Conservation (phyloP, 345 rosid species). For the Barbarea vulgaris region DNA sequence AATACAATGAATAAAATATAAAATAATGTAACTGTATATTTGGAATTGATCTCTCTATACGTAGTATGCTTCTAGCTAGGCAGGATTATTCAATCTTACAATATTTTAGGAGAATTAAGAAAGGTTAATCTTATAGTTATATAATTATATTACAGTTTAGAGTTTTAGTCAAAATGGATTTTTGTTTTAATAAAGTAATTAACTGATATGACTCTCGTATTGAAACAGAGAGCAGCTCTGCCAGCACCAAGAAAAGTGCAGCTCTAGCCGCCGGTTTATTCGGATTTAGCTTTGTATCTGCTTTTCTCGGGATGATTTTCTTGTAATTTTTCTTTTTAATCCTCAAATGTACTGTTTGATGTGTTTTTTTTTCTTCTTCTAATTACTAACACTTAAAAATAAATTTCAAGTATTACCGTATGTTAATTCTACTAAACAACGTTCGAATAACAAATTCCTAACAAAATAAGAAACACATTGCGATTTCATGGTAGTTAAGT, state of each 20-base stretch:
- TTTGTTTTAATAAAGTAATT: neutral
- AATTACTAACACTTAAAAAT: neutral
- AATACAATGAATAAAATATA: neutral
- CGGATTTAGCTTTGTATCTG: conserved; percentile 28
- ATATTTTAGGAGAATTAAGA: neutral
- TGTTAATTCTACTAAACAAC: neutral
- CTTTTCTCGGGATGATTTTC: neutral
- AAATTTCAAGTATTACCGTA: neutral
- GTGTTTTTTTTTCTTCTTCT: neutral
- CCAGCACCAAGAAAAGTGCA: neutral
- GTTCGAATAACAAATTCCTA: neutral
- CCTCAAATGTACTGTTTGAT: neutral
- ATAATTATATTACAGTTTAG: neutral
- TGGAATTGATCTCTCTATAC: neutral
- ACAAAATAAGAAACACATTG: neutral
- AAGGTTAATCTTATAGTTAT: neutral
- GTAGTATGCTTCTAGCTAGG: neutral
- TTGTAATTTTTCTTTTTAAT: neutral
- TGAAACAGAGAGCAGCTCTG: conserved; percentile 34
- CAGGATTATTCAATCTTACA: neutral
- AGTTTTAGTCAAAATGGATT: neutral
- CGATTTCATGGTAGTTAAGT: neutral
- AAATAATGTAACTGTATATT: neutral
- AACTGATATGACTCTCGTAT: neutral
- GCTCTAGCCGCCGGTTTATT: neutral